Percentiles rank a stretch among this genome's conserved stretches.
Conservation (phyloP, 768 basidiomycete species). For the Amanita molliuscula region DNA sequence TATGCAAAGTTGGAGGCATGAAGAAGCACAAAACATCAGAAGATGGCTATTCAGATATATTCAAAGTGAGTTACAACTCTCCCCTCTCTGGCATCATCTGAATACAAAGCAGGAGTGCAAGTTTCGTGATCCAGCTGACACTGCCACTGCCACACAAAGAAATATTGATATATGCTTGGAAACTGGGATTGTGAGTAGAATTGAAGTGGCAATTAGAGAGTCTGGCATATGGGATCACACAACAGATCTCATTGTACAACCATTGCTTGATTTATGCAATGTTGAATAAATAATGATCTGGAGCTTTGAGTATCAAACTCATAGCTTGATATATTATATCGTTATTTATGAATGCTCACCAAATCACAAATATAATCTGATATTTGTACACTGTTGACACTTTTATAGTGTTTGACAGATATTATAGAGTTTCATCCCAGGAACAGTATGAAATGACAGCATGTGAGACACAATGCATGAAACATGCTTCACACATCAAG, state of each 20-base stretch:
- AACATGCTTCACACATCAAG: too few species aligned
- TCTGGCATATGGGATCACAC: background rate
- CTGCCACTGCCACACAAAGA: background rate
- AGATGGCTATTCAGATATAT: conserved; percentile 13
- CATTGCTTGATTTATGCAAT: background rate
- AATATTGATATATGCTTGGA: background rate
- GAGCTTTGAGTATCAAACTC: too few species aligned
- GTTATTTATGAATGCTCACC: too few species aligned
- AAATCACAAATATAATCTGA: too few species aligned
- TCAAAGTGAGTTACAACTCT: conserved; percentile 17
- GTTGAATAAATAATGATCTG: too few species aligned
- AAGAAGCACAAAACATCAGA: conserved; percentile 8
- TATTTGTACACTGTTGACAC: too few species aligned
- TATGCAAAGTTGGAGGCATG: conserved; percentile 23
- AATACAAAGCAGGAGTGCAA: background rate
- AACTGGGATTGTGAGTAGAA: background rate
- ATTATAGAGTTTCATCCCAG: too few species aligned
- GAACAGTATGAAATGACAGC: too few species aligned
- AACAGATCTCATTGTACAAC: background rate
- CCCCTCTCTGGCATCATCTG: too few species aligned
- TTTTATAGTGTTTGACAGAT: too few species aligned
- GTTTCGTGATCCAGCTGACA: background rate
- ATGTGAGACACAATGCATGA: too few species aligned
- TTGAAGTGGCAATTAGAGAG: background rate
- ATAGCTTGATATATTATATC: too few species aligned